Base-by-base conservation (phyloP, 257 asterid species). In the Solanum stenotomum region DNA sequence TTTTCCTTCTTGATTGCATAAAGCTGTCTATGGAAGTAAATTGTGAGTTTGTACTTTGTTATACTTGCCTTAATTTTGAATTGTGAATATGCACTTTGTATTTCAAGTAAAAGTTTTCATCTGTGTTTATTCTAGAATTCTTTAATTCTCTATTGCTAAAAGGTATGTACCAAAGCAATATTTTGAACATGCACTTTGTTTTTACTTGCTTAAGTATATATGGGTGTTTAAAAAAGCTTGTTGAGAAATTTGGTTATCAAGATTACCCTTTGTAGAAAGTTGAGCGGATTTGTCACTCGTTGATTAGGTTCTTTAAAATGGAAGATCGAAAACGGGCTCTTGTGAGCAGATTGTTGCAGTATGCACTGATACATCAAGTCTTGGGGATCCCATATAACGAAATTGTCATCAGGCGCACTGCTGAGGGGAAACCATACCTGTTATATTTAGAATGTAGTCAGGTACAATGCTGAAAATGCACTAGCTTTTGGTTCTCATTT, bases 261-360 rank as follows among this genome's bases (percentile, higher is more conserved):
- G n/a, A 77, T 77, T 77, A 25, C 61, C 33, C 35, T 7, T 42
- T 42, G 84, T 42, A 14, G 6, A 46, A 27, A 25, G 1, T 29
- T 81, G 68, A 27, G 68, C 22, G 27, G 40, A 1, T 46, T 5
- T 46, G 27, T 27, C 5, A 22, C 15, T 46, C 35, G 10, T 29
- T 88, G 87, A 88, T 72, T 89, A 95, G 98, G 96, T 95, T 91
- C 93, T 91, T 95, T 71, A 92, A 93, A 91, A 77, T 91, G 91
- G 96, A 91, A 87, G 98, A 95, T 90, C 87, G 89, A 37, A 96
- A 92, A 89, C 89, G 96, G 84, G 98, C 96, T 10, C 91, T 95
- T 84, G 94, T 93, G 63, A 96, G 98, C 92, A 92, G 95, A 86
- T 89, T 96, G 91, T 90, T 95, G 93, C 98, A 96, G 93, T 95